Base-by-base conservation (phyloP, 1,284 basidiomycete genomes). In the Puccinia polysora region DNA sequence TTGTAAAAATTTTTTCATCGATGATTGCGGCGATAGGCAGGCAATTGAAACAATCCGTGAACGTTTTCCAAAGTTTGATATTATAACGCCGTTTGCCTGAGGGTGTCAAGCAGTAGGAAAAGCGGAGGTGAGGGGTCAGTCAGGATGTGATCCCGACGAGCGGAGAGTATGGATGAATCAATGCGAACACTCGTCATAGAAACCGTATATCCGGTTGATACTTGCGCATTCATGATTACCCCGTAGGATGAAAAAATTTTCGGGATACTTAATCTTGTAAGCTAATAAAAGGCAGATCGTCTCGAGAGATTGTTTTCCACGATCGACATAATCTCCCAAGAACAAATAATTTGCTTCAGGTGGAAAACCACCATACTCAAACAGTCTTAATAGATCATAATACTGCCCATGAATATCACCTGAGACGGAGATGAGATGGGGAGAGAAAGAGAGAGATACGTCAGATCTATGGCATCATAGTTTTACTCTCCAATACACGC, bases 251-350 rank as follows among this genome's bases (percentile, higher is more conserved):
- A 95, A 95, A 82, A 95, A 95, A 84, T 95, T 95, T 85, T 95
- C 91, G 67, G 91, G 92, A 83, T 95, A 95, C 85, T 95, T 95
- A 86, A 95, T 95, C 86, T 93, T 93, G 87, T 93, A 93, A 63
- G 90, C 89, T 75, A 93, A 86, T 73, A 93, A 84, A 55, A 82
- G 76, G 75, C 90, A 93, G 80, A 95, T 95, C 28, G 92, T 94
- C 83, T 95, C 92, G 76, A 95, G 85, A 64, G 88, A 89, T 81
- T 94, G 91, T 82, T 95, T 95, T 77, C 92, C 91, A 81, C 91
- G 87, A 83, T 95, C 92, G 78, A 95, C 92, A 80, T 94, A 95
- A 82, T 94, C 91, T 75, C 91, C 91, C 60, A 95, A 86, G 85
- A 95, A 95, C 77, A 93, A 87, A 82, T 95, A 95, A 82, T 94